Conservation (phyloP, 2,329 filamentous ascomycete genomes). For the Paraconiothyrium brasiliense region DNA sequence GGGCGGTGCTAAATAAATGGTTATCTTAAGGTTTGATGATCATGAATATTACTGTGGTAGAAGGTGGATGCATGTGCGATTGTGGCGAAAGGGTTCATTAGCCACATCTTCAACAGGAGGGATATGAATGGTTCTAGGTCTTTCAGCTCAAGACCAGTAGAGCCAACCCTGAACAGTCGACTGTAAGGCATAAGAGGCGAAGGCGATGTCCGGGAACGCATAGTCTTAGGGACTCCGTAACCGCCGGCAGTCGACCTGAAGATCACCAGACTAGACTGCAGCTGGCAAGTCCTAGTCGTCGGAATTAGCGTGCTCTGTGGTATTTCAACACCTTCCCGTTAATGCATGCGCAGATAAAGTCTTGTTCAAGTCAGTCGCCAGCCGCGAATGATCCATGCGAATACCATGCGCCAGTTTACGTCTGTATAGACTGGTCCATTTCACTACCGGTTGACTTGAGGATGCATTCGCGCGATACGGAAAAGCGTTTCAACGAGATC, state of each 20-base stretch:
- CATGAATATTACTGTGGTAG: neutral
- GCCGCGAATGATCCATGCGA: neutral
- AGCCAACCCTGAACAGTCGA: neutral
- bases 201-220: neutral
- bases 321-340: no score
- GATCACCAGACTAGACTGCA: no score
- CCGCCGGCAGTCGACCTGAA: no score
- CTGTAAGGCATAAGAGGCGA: neutral
- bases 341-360: no score
- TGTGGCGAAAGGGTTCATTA: neutral
- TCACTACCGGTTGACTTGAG: neutral
- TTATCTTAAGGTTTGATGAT: constrained; percentile 11
- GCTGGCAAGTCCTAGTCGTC: no score
- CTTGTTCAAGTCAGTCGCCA: neutral
- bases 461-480: neutral
- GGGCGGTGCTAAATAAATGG: constrained; percentile 6
- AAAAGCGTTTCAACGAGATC: constrained; percentile 1
- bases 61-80: neutral
- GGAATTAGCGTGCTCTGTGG: no score
- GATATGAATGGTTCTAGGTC: no score
- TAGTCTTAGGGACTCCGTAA: neutral
- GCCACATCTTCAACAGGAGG: neutral
- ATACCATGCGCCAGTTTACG: neutral
- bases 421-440: neutral
- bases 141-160: no score